Evolutionary conservation across 1,139 yeast species (phyloP), one percentile per base, ranked within the genome.

Genomic region (Pichia sp.): DNA sequence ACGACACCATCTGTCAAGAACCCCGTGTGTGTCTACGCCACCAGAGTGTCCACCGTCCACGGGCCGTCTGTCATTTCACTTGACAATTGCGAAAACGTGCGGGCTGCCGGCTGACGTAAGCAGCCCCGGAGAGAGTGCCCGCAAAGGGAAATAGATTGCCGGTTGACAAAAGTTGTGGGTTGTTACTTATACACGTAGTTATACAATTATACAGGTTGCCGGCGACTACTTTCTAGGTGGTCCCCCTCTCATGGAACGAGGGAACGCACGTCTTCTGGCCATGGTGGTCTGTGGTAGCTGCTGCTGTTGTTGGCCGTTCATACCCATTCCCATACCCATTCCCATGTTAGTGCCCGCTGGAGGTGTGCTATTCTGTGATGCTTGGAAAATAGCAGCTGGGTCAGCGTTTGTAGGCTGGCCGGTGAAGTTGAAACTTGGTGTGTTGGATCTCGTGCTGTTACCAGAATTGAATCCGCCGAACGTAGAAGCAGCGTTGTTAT

Each of bases 391-490:
- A 4, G 60, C 42, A 5, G 63, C 48, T 3, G 66, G 66, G 44
- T 63, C 63, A 19, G 57, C 45, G 6, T 45, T 47, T 2, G 41
- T 46, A 19, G 50, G 45, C 19, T 51, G 49, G 9, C 63, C 66
- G 4, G 62, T 51, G 47, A 63, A 62, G 44, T 61, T 58, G 50
- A 61, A 57, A 44, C 53, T 58, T 17, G 66, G 66, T 4, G 63
- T 58, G 3, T 60, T 54, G 3, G 62, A 54, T 22, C 61, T 50
- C 17, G 58, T 56, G 33, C 20, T 46, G 22, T 35, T 30, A 9
- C 20, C 40, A 11, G 45, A 46, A 18, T 36, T 48, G 17, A 18
- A 57, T 2, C 34, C 40, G 27, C 46, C 43, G 10, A 24, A 24
- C 10, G 27, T 10, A 24, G 27, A 24, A 19, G 11, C 10, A 34